Evolutionary conservation across 2,329 filamentous ascomycete genomes (phyloP).

Genomic region (Truncatella angustata): DNA sequence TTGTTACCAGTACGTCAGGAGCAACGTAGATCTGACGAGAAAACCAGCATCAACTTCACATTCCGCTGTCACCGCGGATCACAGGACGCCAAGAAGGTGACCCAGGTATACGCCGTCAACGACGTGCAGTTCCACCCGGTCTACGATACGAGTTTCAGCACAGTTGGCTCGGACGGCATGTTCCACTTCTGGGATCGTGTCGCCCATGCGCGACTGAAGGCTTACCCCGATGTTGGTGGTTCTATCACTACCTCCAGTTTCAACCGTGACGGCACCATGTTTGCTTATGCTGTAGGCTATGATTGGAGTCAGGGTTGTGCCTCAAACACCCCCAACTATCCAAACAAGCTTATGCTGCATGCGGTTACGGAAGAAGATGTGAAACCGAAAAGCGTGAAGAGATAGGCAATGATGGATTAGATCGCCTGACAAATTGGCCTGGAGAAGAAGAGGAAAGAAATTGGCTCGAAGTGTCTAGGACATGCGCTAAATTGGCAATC

Average conservation of each 20-base stretch:
- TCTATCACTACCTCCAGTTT: conserved; percentile 64
- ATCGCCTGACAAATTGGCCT: neutral
- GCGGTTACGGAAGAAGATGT: conserved; percentile 20
- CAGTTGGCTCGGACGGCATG: conserved; percentile 33
- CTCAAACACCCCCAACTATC: conserved; percentile 20
- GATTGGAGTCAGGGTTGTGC: conserved; percentile 69
- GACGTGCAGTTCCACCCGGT: conserved; percentile 28
- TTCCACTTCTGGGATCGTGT: conserved; percentile 57
- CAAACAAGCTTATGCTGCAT: conserved; percentile 28
- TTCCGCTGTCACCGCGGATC: conserved; percentile 32
- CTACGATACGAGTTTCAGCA: conserved; percentile 22
- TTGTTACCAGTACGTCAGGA: neutral
- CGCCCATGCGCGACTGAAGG: conserved; percentile 47
- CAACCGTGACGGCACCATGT: conserved; percentile 55
- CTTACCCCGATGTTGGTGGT: conserved; percentile 50
- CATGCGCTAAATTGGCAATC: conserved; percentile 6
- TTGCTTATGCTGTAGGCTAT: conserved; percentile 65
- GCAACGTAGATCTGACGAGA: neutral
- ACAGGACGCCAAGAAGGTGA: conserved; percentile 12
- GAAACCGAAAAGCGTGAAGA: conserved; percentile 11
- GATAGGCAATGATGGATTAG: neutral
- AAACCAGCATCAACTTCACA: conserved; percentile 19
- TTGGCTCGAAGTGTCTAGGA: neutral
- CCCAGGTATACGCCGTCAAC: conserved; percentile 32
- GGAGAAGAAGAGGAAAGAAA: neutral